Percentiles rank a stretch among this genome's conserved stretches.
Conservation (phyloP, 2,329 filamentous ascomycete genomes). For the Sarocladium strictum region DNA sequence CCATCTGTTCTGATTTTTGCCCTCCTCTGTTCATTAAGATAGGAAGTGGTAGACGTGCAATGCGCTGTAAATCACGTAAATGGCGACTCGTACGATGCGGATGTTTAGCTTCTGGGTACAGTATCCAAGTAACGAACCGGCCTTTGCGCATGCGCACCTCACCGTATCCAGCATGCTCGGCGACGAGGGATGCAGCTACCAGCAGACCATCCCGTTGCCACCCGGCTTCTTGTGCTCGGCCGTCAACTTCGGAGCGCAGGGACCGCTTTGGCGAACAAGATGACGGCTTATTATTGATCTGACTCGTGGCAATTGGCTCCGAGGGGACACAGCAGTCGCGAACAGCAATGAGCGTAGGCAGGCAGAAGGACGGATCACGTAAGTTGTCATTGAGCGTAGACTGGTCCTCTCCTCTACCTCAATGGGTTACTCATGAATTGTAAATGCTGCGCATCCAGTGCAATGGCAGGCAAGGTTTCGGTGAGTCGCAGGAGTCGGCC, state of each 20-base stretch:
- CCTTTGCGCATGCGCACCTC: neutral
- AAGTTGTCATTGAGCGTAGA: too few relatives aligned
- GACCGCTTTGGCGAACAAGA: neutral
- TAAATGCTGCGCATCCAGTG: too few relatives aligned
- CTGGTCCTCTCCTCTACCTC: too few relatives aligned
- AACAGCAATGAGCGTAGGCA: too few relatives aligned
- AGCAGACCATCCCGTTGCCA: neutral
- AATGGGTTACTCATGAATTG: too few relatives aligned
- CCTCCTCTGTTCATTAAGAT: neutral
- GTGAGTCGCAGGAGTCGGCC: too few relatives aligned
- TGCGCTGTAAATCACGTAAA: neutral
- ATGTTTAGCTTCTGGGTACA: too few relatives aligned
- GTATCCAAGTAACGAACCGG: neutral
- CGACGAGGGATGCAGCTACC: neutral
- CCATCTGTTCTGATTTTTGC: neutral
- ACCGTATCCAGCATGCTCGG: neutral
- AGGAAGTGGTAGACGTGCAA: neutral
- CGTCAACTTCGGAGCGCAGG: neutral
- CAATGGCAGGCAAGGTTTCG: too few relatives aligned
- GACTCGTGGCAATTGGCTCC: slow-evolving; percentile 1
- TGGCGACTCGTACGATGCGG: neutral
- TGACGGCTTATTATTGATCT: neutral
- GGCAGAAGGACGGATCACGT: too few relatives aligned
- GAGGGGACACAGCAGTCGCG: too few relatives aligned
- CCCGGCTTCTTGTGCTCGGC: neutral